Evolutionary conservation across 2,329 filamentous ascomycete genomes (phyloP), one percentile per base, ranked within the genome.

Genomic region (Fusarium sublunatum): DNA sequence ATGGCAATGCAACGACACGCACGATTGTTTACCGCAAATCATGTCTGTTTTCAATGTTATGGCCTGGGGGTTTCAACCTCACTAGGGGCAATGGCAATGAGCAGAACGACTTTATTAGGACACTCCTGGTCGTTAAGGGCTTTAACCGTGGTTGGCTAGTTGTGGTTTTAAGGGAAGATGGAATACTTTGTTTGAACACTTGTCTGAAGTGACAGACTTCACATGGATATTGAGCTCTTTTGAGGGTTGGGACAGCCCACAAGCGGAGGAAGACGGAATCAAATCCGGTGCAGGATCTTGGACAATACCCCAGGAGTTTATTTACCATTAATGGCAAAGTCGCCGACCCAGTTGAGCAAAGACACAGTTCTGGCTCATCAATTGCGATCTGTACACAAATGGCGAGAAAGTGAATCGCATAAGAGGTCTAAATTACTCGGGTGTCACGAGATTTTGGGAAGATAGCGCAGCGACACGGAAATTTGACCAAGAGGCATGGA

Each of bases 271-370:
- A 19, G 19, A 19, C 19, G 19, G 19, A 19, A 19, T 19, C 19
- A 19, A 19, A 19, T 19, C 19, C 19, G 19, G 19, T 3, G 19
- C 19, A 19, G 78, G 81, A 45, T 48, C 76, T 3, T 76, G 76
- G 0, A 77, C 75, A 26, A 67, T 77, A 8, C 73, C 79, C 4
- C 52, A 65, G 11, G 81, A 83, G 67, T 72, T 83, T 5, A 81
- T 53, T 19, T 19, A 19, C 19, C 19, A 19, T 19, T 76, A 76
- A 49, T 65, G 74, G 40, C 69, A 76, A 1, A 81, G 82, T 58
- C 69, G 70, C 51, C 74, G 80, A 0, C 64, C 79, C 25, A 80
- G 15, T 32, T 13, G 19, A 22, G 52, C 38, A 49, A 42, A 11
- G 28, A 31, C 22, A 25, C 24, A 25, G 12, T 12, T 13, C 31